These are phyloP conservation scores for Poa pratensis DNA, from an alignment of 176 grass and related monocot species.

Conservation along the genomic window DNA sequence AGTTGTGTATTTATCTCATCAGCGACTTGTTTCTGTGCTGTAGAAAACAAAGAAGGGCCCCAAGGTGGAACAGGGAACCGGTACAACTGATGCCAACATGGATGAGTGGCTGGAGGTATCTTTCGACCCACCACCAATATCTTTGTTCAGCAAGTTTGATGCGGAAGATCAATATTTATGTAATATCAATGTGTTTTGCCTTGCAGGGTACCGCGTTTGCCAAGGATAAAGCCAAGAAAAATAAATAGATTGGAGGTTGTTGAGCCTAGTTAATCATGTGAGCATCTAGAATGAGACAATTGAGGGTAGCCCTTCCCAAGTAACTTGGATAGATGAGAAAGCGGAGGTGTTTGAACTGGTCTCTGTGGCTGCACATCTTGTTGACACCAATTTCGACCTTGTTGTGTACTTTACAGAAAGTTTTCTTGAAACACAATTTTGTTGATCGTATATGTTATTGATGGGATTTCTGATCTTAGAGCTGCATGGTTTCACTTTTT, in stretches of 20 bases:
- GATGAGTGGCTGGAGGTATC: slow-evolving; percentile 97
- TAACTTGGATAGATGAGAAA: slow-evolving; percentile 51
- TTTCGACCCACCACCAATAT: neutral
- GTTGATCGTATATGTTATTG: slow-evolving; percentile 41
- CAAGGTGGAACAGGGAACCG: slow-evolving; percentile 91
- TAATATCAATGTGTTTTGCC: neutral
- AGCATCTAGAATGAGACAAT: slow-evolving; percentile 49
- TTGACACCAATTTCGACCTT: slow-evolving; percentile 53
- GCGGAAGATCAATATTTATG: neutral
- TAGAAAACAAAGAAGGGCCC: slow-evolving; percentile 91
- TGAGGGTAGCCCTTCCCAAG: slow-evolving; percentile 42
- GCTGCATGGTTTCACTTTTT: neutral
- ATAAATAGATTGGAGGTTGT: slow-evolving; percentile 54
- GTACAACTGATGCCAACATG: slow-evolving; percentile 73
- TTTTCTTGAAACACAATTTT: slow-evolving; percentile 56
- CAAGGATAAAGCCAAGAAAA: slow-evolving; percentile 62
- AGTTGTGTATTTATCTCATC: neutral
- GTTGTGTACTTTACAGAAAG: slow-evolving; percentile 48
- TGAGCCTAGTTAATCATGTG: slow-evolving; percentile 42
- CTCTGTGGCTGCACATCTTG: slow-evolving; percentile 41
- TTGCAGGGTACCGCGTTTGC: slow-evolving; percentile 80
- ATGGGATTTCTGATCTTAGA: slow-evolving; percentile 25
- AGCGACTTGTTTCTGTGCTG: neutral
- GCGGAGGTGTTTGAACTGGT: slow-evolving; percentile 42
- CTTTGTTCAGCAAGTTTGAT: slow-evolving; percentile 1